Evolutionary conservation across 345 rosid genomes (phyloP).

Genomic region (Erucastrum elatum): DNA sequence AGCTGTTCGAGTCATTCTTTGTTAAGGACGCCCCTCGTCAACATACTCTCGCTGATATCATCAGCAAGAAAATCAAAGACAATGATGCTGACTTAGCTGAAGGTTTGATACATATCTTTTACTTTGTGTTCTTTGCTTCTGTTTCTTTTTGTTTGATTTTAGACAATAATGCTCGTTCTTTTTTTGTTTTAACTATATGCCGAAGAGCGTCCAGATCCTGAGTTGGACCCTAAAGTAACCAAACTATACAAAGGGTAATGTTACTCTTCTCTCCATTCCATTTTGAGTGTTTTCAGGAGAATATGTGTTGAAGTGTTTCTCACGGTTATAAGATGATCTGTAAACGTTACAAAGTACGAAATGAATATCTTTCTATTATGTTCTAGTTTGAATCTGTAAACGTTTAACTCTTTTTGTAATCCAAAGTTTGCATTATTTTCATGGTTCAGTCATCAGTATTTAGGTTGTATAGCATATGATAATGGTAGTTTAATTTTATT

Average conservation of each 20-base stretch:
- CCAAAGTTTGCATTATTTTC: no score
- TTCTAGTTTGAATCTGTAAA: no score
- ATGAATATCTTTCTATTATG: no score
- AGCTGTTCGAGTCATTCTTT: slow-evolving; percentile 74
- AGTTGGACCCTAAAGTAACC: slow-evolving; percentile 62
- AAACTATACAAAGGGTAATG: slow-evolving; percentile 77
- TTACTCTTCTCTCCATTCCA: background rate
- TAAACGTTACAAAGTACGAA: no score
- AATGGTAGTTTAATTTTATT: no score
- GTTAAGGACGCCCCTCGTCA: slow-evolving; percentile 68
- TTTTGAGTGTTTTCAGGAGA: no score
- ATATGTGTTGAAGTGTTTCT: background rate
- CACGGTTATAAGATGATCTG: background rate
- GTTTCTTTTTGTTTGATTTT: background rate
- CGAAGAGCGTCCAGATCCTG: slow-evolving; percentile 70
- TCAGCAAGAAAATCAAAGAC: slow-evolving; percentile 65
- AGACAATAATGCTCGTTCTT: background rate
- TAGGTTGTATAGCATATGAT: no score
- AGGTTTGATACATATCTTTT: slow-evolving; percentile 61
- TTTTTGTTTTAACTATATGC: slow-evolving; percentile 25
- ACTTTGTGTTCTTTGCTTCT: background rate
- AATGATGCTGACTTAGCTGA: slow-evolving; percentile 55
- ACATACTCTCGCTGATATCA: slow-evolving; percentile 77
- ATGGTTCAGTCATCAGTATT: no score
- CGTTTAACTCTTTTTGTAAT: no score